A percentile compares a stretch with the other conserved stretches of the same genome.
Conservation (phyloP, 208 protist genomes). For the Leishmania turanica region DNA sequence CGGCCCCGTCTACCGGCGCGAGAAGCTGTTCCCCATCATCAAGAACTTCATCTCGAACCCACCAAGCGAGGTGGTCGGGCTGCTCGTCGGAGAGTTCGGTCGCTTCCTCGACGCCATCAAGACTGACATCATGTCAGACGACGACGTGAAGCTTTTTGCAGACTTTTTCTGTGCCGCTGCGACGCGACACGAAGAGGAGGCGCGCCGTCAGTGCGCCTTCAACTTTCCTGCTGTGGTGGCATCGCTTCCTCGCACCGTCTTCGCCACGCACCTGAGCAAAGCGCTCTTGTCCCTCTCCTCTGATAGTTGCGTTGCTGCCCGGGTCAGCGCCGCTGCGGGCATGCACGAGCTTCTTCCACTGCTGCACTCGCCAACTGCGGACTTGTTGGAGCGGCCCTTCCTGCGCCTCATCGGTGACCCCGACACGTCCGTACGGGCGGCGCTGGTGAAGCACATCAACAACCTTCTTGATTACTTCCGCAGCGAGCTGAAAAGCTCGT, state of each 20-base stretch:
- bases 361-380: constrained; percentile 57
- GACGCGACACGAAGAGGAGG: constrained; percentile 60
- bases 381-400: constrained; percentile 70
- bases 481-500: constrained; percentile 32
- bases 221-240: constrained; percentile 90
- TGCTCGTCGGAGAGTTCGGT: constrained; percentile 88
- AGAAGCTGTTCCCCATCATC: constrained; percentile 90
- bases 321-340: constrained; percentile 73
- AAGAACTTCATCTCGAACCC: constrained; percentile 84
- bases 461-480: constrained; percentile 80
- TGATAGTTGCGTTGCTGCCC: constrained; percentile 57
- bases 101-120: constrained; percentile 88
- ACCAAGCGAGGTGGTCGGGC: constrained; percentile 79
- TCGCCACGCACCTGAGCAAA: constrained; percentile 60
- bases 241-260: constrained; percentile 79
- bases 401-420: constrained; percentile 63
- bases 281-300: constrained; percentile 65
- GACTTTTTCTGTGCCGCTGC: constrained; percentile 76
- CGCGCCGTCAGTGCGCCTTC: constrained; percentile 82
- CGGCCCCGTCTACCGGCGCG: constrained; percentile 75
- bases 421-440: constrained; percentile 51
- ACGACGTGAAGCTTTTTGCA: constrained; percentile 84
- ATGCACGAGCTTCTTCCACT: constrained; percentile 87
- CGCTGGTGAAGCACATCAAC: constrained; percentile 57
- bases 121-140: constrained; percentile 73